These are phyloP conservation scores for Lineolata rhizophorae DNA, from an alignment of 495 filamentous ascomycete genomes.

Conservation along the genomic window DNA sequence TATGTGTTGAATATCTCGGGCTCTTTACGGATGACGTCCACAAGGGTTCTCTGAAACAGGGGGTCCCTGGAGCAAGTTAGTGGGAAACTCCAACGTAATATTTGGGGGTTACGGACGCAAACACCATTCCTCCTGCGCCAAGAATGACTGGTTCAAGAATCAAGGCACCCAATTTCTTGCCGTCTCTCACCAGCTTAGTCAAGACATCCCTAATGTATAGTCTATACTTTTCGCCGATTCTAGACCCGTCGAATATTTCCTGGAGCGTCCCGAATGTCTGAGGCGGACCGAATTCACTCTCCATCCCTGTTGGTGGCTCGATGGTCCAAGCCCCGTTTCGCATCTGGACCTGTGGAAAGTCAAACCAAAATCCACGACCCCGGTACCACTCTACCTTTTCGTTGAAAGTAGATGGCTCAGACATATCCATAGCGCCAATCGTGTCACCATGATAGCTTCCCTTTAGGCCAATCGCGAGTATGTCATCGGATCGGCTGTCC, in stretches of 20 bases:
- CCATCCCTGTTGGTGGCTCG: conserved; percentile 26
- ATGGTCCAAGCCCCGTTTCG: conserved; percentile 38
- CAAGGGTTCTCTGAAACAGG: conserved; percentile 48
- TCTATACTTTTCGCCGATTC: conserved; percentile 29
- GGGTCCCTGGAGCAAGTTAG: conserved; percentile 32
- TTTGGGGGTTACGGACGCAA: conserved; percentile 30
- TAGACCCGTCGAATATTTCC: conserved; percentile 36
- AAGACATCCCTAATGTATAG: conserved; percentile 32
- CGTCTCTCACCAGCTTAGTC: conserved; percentile 25
- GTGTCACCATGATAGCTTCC: conserved; percentile 68
- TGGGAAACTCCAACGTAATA: conserved; percentile 1
- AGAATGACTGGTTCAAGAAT: conserved; percentile 57
- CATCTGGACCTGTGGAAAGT: conserved; percentile 47
- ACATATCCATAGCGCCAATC: conserved; percentile 60
- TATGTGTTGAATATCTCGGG: no score
- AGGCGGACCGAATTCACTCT: conserved; percentile 23
- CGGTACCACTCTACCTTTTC: conserved; percentile 63
- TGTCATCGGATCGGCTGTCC: conserved; percentile 28
- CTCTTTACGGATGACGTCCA: conserved; percentile 34
- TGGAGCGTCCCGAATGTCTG: conserved; percentile 26
- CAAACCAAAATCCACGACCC: conserved; percentile 53
- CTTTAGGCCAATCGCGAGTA: conserved; percentile 47
- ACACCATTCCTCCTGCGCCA: conserved; percentile 57
- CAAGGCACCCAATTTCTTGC: conserved; percentile 46
- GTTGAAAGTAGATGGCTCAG: conserved; percentile 50